Conservation (phyloP, 2,329 filamentous ascomycete species). For the Colletotrichum sp. region DNA sequence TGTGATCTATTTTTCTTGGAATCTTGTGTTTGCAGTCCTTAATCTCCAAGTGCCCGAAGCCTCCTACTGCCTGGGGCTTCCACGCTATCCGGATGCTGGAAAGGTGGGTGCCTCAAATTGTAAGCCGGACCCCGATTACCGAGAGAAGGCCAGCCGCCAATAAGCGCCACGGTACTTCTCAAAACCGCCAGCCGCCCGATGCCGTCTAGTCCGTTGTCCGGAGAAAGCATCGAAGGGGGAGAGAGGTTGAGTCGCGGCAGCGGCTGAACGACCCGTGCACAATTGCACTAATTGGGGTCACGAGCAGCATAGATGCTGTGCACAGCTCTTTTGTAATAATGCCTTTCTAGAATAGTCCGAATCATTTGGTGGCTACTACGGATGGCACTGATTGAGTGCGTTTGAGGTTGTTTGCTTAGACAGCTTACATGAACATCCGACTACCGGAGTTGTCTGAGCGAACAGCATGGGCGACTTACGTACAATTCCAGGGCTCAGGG, state of each 20-base stretch:
- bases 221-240: background rate
- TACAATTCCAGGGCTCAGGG: background rate
- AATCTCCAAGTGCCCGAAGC: background rate
- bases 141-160: background rate
- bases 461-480: background rate
- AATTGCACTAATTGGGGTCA: background rate
- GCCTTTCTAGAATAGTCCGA: background rate
- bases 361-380: background rate
- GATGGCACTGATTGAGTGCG: background rate
- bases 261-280: conserved; percentile 1
- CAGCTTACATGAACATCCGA: background rate
- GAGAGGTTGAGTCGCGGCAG: background rate
- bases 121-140: background rate
- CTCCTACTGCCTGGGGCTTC: background rate
- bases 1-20: background rate
- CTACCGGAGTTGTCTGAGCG: background rate
- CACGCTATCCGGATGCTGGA: background rate
- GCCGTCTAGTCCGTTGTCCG: background rate
- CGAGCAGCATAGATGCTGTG: background rate
- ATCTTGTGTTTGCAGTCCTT: background rate
- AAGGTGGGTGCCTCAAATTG: background rate
- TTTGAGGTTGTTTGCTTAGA: background rate
- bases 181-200: background rate
- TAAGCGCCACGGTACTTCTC: background rate
- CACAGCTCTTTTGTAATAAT: conserved; percentile 1